Conservation (phyloP, 345 rosid species). For the Acer yangbiense region DNA sequence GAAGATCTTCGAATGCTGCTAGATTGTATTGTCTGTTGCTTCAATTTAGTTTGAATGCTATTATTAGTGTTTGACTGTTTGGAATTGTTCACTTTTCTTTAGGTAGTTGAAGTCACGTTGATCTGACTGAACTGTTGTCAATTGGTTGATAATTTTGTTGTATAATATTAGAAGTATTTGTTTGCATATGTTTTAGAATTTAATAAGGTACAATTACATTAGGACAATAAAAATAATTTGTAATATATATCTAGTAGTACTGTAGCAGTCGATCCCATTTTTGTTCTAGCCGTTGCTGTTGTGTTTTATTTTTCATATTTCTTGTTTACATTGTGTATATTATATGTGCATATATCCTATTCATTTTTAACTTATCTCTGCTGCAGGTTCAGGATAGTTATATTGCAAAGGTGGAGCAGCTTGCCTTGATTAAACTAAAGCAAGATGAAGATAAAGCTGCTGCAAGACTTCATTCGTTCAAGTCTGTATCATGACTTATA, state of each 20-base stretch:
- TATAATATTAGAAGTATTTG: neutral
- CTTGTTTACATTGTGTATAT: neutral
- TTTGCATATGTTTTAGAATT: neutral
- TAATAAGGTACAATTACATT: neutral
- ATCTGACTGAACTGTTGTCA: neutral
- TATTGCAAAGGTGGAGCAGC: constrained; percentile 56
- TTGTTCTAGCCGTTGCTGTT: neutral
- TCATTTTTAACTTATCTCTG: constrained; percentile 8
- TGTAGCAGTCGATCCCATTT: neutral
- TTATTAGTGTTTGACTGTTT: neutral
- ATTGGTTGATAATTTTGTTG: neutral
- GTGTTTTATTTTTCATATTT: constrained; percentile 2
- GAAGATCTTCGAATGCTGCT: neutral
- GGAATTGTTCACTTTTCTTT: neutral
- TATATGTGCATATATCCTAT: neutral
- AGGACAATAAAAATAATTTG: neutral
- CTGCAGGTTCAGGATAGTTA: constrained; percentile 45
- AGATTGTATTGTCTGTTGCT: neutral
- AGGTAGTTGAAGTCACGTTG: neutral
- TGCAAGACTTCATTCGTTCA: constrained; percentile 68
- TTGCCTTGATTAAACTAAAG: constrained; percentile 68
- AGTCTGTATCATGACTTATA: constrained; percentile 40
- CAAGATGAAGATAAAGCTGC: constrained; percentile 78
- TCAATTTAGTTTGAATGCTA: neutral
- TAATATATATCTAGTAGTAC: neutral